These are phyloP conservation scores for Fragaria ananassa DNA, from an alignment of 306 rosid genomes.

Conservation along the genomic window DNA sequence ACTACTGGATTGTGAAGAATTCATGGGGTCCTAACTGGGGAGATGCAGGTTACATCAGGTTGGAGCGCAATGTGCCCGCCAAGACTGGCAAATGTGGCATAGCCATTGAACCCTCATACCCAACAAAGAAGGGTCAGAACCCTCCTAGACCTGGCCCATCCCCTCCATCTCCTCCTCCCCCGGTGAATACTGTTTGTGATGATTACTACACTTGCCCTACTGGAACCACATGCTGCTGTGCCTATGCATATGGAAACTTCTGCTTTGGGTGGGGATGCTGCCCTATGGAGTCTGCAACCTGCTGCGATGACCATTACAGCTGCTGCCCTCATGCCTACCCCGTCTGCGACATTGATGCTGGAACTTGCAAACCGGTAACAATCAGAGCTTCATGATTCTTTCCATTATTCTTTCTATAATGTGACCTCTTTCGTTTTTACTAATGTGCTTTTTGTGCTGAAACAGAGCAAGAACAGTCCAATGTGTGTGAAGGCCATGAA, in stretches of 20 bases:
- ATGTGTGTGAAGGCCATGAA: conserved; percentile 51
- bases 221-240: conserved; percentile 79
- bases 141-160: conserved; percentile 81
- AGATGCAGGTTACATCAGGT: conserved; percentile 65
- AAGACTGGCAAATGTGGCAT: conserved; percentile 76
- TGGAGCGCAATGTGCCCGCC: conserved; percentile 53
- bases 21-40: conserved; percentile 92
- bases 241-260: conserved; percentile 41
- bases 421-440: not conserved
- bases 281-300: conserved; percentile 75
- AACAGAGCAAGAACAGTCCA: conserved; percentile 55
- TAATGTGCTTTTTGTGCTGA: conserved; percentile 3
- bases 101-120: conserved; percentile 78
- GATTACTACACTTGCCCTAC: conserved; percentile 58
- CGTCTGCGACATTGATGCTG: conserved; percentile 53
- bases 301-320: conserved; percentile 67
- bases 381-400: not conserved
- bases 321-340: conserved; percentile 89
- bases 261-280: conserved; percentile 98
- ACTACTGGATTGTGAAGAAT: conserved; percentile 82
- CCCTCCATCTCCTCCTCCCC: conserved; percentile 68
- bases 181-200: conserved; percentile 43
- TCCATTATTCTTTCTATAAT: not conserved
- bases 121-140: conserved; percentile 63
- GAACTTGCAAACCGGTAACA: conserved; percentile 68